phyloP scores from a whole-genome alignment of 441 rosid genomes.

The Croton setiger region DNA sequence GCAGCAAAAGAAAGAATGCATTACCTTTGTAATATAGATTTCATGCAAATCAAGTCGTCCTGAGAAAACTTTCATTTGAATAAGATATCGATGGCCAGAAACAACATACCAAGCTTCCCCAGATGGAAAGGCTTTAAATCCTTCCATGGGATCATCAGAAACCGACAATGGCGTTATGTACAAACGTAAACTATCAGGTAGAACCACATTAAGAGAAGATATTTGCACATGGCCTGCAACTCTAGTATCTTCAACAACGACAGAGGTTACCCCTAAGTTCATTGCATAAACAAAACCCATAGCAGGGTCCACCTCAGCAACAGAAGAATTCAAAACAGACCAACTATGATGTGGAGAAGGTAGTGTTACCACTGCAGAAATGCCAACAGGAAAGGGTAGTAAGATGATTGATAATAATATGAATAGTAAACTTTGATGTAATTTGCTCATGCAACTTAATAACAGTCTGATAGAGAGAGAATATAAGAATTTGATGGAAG shows the following conservation, averaged over 20 bases:
- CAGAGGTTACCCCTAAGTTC: constrained; percentile 69
- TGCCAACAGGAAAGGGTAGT: constrained; percentile 23
- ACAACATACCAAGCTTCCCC: constrained; percentile 73
- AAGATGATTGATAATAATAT: constrained; percentile 22
- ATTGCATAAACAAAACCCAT: constrained; percentile 57
- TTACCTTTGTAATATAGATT: constrained; percentile 86
- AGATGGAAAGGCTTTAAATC: constrained; percentile 52
- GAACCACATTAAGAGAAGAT: constrained; percentile 78
- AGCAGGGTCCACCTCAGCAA: constrained; percentile 66
- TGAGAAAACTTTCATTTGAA: constrained; percentile 72
- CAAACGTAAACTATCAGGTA: constrained; percentile 62
- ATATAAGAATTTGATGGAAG: neutral
- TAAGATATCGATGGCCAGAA: constrained; percentile 63
- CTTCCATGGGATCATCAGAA: constrained; percentile 58
- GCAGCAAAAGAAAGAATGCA: constrained; percentile 19
- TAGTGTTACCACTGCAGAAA: constrained; percentile 71
- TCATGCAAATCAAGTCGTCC: constrained; percentile 64
- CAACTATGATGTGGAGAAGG: constrained; percentile 83
- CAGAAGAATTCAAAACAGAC: constrained; percentile 69
- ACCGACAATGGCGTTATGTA: constrained; percentile 54
- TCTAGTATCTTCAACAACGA: constrained; percentile 83
- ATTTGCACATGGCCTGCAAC: constrained; percentile 82
- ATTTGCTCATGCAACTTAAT: constrained; percentile 2
- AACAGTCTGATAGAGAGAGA: neutral
- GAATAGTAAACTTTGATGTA: constrained; percentile 7